Percentiles rank a stretch among this genome's conserved stretches.
Conservation (phyloP, 2,329 filamentous ascomycete species). For the Nemania serpens region DNA sequence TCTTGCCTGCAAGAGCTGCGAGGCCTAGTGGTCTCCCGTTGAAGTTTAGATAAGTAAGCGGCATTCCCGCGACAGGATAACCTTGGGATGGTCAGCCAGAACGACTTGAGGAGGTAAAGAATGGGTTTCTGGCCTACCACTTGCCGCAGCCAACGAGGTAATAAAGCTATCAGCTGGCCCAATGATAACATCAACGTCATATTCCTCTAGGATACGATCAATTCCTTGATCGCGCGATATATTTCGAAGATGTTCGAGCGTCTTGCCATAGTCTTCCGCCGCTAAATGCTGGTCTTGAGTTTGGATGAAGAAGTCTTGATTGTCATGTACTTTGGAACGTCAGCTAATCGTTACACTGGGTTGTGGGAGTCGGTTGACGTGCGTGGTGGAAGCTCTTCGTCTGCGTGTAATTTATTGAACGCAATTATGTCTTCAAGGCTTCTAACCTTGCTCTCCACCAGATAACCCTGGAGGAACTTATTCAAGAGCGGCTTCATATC, state of each 20-base stretch:
- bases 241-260: not conserved
- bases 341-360: not conserved
- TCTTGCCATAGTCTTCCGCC: not conserved
- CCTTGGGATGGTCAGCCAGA: not conserved
- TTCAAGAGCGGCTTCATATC: not conserved
- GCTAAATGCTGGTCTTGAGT: not conserved
- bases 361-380: not conserved
- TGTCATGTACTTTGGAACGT: not conserved
- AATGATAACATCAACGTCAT: not conserved
- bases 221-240: not conserved
- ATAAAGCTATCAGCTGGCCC: not conserved
- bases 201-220: not conserved
- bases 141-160: not conserved
- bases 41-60: not conserved
- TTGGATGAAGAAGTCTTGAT: not conserved
- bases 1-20: not conserved
- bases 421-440: not conserved
- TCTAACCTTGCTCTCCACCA: not conserved
- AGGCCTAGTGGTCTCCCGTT: not conserved
- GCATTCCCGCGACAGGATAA: not conserved
- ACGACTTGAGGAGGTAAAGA: too few species aligned
- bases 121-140: not conserved
- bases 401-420: not conserved
- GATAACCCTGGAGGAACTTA: not conserved
- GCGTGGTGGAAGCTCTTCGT: not conserved